Evolutionary conservation across 2,329 filamentous ascomycete genomes (phyloP).

Genomic region (Cladosporium phlei): DNA sequence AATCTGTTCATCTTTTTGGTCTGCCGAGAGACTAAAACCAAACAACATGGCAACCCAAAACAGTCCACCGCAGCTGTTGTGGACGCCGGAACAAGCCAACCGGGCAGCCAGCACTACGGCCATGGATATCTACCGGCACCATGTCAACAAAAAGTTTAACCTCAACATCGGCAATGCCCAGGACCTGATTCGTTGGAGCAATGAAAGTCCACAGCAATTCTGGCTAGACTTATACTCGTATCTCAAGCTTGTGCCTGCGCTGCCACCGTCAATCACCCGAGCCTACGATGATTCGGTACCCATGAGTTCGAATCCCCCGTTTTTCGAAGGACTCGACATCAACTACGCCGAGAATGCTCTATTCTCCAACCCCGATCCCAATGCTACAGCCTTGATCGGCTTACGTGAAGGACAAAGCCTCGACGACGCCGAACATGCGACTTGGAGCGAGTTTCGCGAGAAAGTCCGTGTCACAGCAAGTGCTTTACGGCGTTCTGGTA

Average conservation of each 20-base stretch:
- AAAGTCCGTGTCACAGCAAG: constrained; percentile 35
- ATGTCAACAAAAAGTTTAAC: constrained; percentile 28
- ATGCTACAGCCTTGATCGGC: constrained; percentile 37
- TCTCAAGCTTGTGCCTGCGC: constrained; percentile 32
- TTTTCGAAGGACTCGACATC: constrained; percentile 35
- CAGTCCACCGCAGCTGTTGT: constrained; percentile 19
- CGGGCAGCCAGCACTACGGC: constrained; percentile 20
- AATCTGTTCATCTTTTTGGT: too few relatives aligned
- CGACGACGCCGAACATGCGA: constrained; percentile 33
- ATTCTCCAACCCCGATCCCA: constrained; percentile 31
- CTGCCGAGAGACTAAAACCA: too few relatives aligned
- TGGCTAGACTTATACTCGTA: constrained; percentile 42
- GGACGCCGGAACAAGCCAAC: constrained; percentile 19
- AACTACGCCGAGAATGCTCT: constrained; percentile 42
- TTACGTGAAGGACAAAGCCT: constrained; percentile 36
- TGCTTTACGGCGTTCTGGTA: constrained; percentile 35
- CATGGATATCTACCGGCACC: constrained; percentile 29
- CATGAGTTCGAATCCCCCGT: constrained; percentile 36
- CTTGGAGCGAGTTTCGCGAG: constrained; percentile 38
- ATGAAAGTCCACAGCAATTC: constrained; percentile 38
- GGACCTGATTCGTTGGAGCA: constrained; percentile 39
- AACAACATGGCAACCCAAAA: too few relatives aligned
- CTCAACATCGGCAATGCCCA: constrained; percentile 26
- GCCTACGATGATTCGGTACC: constrained; percentile 36
- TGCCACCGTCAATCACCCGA: constrained; percentile 30